Base-by-base conservation (phyloP, 192 early-diverging fungal species). In the Cetraspora pellucida region DNA sequence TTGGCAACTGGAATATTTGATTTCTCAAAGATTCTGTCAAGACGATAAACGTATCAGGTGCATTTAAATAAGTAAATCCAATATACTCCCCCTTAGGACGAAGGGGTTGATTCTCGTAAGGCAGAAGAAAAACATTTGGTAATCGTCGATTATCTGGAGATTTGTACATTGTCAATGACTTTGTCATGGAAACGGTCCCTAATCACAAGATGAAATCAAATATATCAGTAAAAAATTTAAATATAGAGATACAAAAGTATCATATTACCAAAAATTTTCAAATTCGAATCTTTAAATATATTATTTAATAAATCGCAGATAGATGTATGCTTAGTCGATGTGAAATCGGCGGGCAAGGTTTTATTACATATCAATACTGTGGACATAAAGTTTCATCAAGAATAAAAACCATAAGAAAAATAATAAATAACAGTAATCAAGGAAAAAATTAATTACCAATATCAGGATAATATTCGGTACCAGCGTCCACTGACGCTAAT, bases 331-430 rank as follows among this genome's bases (percentile, higher is more conserved):
- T 72, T 45, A 21, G 30, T n/a, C 9, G 70, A 74, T 28, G 79
- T 81, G n/a, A 78, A 82, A 10, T 85, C 79, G 1, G 25, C 0
- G 10, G 64, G 44, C 1, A 58, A 43, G 9, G 77, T 79, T 70
- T 82, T 82, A 60, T 85, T 85, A 14, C 71, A 78, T 0, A 85
- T 77, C 72, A 85, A 85, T 19, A 81, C 81, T 77, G 19, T 54
- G 50, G 0, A 54, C 19, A 54, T 54, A 54, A 52, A 54, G 13
- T 54, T 5, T 54, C 50, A 0, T 54, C 13, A 54, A 19, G 19
- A 5, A 14, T 49, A 16, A 54, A 52, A 2, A 52, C 37, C 1
- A 5, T 52, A 52, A 47, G 6, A 31, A 13, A 47, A 45, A 45
- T 25, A 30, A 55, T 43, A 4, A 50, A 31, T 74, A 59, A 43